These are phyloP conservation scores for Erigeron canadensis DNA, from an alignment of 129 eudicot genomes.

Conservation along the genomic window DNA sequence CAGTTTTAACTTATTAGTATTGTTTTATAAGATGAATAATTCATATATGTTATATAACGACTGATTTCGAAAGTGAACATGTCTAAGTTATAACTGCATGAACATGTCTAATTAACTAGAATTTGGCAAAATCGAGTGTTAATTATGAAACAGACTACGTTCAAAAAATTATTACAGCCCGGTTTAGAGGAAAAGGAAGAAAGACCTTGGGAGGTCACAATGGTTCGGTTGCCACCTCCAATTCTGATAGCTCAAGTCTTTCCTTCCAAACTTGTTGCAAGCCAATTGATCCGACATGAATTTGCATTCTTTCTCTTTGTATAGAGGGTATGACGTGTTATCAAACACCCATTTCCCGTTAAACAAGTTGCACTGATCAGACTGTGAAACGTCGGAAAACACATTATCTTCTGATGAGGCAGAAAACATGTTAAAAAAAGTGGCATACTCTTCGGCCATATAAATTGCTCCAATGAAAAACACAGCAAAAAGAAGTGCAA, in stretches of 20 bases:
- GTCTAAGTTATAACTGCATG: too few species aligned
- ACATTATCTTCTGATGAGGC: constrained; percentile 1
- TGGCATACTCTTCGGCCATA: constrained; percentile 49
- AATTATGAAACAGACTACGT: too few species aligned
- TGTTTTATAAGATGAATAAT: too few species aligned
- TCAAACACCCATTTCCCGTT: constrained; percentile 73
- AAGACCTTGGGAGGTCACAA: constrained; percentile 65
- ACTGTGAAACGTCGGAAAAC: constrained; percentile 5
- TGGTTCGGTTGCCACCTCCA: constrained; percentile 82
- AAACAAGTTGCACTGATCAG: constrained; percentile 47
- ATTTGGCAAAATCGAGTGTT: too few species aligned
- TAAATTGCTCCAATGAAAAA: constrained; percentile 59
- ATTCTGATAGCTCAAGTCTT: constrained; percentile 50
- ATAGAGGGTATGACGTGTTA: constrained; percentile 58
- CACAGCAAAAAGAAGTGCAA: constrained; percentile 46
- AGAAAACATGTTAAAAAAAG: constrained; percentile 26
- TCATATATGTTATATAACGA: too few species aligned
- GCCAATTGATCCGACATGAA: constrained; percentile 73
- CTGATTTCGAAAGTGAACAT: too few species aligned
- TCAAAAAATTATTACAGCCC: too few species aligned
- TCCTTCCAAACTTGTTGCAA: constrained; percentile 60
- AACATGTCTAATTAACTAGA: too few species aligned
- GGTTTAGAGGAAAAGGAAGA: constrained; percentile 13
- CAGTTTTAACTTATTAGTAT: too few species aligned
- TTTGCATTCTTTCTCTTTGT: constrained; percentile 56